These are phyloP conservation scores for Termitomyces sp. DNA, from an alignment of 768 basidiomycete genomes.

Conservation along the genomic window DNA sequence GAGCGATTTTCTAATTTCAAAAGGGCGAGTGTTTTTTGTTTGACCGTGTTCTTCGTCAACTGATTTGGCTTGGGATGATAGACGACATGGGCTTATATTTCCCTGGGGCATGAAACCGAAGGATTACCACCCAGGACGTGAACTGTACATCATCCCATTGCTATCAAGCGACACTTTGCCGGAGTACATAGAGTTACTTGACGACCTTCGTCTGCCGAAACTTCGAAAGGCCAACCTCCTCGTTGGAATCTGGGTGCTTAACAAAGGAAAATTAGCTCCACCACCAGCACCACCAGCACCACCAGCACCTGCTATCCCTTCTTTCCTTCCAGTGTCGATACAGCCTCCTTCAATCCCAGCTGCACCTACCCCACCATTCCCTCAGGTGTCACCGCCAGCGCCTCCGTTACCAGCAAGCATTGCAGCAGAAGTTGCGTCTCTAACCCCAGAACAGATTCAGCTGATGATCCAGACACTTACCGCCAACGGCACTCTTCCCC, in stretches of 20 bases:
- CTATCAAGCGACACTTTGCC: constrained; percentile 63
- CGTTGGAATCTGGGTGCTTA: constrained; percentile 82
- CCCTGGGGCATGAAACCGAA: constrained; percentile 80
- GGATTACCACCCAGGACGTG: constrained; percentile 74
- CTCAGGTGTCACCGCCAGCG: constrained; percentile 17
- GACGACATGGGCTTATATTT: constrained; percentile 83
- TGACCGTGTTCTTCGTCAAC: neutral
- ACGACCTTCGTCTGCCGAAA: constrained; percentile 68
- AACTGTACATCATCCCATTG: constrained; percentile 83
- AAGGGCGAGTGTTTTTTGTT: constrained; percentile 49
- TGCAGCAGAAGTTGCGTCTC: constrained; percentile 66
- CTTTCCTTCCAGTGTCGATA: constrained; percentile 14
- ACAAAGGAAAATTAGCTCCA: constrained; percentile 69
- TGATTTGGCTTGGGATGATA: constrained; percentile 27
- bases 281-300: constrained; percentile 26
- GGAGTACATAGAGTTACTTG: constrained; percentile 82
- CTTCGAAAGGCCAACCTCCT: constrained; percentile 61
- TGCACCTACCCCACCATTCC: constrained; percentile 15
- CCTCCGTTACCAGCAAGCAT: constrained; percentile 42
- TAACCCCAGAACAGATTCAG: constrained; percentile 77
- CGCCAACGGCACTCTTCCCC: constrained; percentile 29
- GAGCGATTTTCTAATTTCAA: constrained; percentile 63
- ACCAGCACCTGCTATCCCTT: constrained; percentile 15
- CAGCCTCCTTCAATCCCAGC: constrained; percentile 14
- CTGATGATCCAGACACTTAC: constrained; percentile 59